Base-by-base conservation (phyloP, 1,284 basidiomycete genomes). In the Naganishia liquefaciens region DNA sequence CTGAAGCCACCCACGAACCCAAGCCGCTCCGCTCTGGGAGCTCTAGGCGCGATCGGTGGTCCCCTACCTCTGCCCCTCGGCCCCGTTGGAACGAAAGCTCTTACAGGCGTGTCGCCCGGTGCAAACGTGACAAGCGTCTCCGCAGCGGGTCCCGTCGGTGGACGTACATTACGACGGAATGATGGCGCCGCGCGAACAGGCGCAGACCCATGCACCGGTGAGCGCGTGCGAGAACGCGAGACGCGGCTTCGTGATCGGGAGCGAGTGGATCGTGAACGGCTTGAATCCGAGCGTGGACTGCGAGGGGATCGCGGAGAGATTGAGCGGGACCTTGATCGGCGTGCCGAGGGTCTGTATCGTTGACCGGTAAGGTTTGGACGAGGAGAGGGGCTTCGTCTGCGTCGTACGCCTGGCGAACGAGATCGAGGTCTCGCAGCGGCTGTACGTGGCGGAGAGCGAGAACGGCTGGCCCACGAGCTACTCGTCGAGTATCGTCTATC, bases 61-160 rank as follows among this genome's bases (percentile, higher is more conserved):
- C 57, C 57, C 15, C 57, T 49, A 5, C 57, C 57, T 4, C 57
- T 19, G 1, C 57, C 57, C 19, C 57, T 60, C n/a, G 57, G 57
- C 5, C 57, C 57, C 5, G 57, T 60, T 2, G 57, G 57, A 7
- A 60, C 49, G 15, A 39, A 60, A 2, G 10, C 5, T 13, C 57
- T 37, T 23, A 25, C 47, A 15, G 57, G 9, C 17, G 33, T 2
- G 5, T 15, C n/a, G n/a, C n/a, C 47, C 47, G 15, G 2, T 2
- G 43, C 43, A 17, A 19, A 46, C 4, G 21, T 15, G 5, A 28
- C 27, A 17, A 19, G 5, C 40, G 46, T 23, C n/a, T 60, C 57
- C 17, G 57, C 57, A 9, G 57, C 57, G 6, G 57, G 57, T 6
- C 57, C 57, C n/a, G 57, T 50, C 19, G 57, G 57, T 6, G 57